Evolutionary conservation across 495 filamentous ascomycete species (phyloP).

Genomic region (Cercophora sp.): DNA sequence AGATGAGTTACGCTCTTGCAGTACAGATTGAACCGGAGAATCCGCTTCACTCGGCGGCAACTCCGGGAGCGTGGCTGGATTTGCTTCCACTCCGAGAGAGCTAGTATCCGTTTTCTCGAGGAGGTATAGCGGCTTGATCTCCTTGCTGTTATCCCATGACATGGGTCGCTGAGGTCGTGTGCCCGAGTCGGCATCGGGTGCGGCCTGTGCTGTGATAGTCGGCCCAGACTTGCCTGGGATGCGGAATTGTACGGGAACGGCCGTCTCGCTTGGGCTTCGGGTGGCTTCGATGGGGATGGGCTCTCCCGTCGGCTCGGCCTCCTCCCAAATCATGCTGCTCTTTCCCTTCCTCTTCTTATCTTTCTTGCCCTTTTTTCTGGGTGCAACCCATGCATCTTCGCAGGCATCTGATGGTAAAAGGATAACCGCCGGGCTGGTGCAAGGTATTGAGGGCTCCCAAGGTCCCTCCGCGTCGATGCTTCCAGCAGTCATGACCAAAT

Average conservation of each 20-base stretch:
- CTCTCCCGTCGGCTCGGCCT: constrained; percentile 3
- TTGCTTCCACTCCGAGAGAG: constrained; percentile 7
- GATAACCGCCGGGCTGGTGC: no score
- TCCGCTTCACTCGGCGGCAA: constrained; percentile 37
- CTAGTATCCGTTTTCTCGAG: constrained; percentile 38
- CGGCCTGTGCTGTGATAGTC: no score
- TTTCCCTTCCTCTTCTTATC: constrained; percentile 19
- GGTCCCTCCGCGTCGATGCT: no score
- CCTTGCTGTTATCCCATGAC: constrained; percentile 47
- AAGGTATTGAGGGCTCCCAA: no score
- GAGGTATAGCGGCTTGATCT: constrained; percentile 49
- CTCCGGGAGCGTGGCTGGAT: constrained; percentile 12
- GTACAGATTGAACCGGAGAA: no score
- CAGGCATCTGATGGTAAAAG: constrained; percentile 23
- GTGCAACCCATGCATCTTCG: constrained; percentile 27
- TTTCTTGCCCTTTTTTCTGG: constrained; percentile 27
- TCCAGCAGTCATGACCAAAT: no score
- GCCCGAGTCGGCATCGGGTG: constrained; percentile 38
- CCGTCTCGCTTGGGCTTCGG: constrained; percentile 49
- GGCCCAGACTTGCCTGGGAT: constrained; percentile 42
- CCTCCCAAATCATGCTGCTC: constrained; percentile 34
- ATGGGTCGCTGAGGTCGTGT: constrained; percentile 32
- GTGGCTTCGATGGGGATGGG: constrained; percentile 36
- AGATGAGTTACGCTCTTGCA: no score
- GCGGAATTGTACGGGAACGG: constrained; percentile 50